Conservation (phyloP, 1,139 yeast species). For the Pichia sp. region DNA sequence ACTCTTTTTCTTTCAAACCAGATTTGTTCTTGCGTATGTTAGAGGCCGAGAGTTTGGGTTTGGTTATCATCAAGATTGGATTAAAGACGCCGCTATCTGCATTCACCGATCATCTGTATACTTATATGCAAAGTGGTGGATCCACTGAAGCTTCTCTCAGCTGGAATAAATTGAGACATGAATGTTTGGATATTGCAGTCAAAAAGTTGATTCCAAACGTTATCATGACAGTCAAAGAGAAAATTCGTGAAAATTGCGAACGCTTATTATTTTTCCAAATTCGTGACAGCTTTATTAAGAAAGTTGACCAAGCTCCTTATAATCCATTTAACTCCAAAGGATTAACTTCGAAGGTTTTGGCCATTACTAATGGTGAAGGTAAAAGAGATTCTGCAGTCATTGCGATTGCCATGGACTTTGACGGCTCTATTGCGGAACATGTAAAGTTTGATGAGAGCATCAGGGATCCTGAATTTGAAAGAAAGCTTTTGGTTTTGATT, state of each 20-base stretch:
- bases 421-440: constrained; percentile 69
- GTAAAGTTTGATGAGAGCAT: constrained; percentile 66
- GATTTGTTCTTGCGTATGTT: constrained; percentile 82
- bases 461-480: constrained; percentile 45
- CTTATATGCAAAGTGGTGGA: constrained; percentile 70
- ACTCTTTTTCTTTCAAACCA: constrained; percentile 66
- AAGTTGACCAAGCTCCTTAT: constrained; percentile 89
- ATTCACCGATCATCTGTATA: constrained; percentile 40
- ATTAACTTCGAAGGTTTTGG: constrained; percentile 74
- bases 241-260: constrained; percentile 70
- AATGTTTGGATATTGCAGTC: constrained; percentile 59
- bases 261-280: constrained; percentile 61
- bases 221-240: constrained; percentile 74
- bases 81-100: constrained; percentile 21
- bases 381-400: constrained; percentile 79
- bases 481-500: constrained; percentile 48
- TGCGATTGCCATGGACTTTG: constrained; percentile 71
- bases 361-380: constrained; percentile 83
- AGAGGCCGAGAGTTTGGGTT: constrained; percentile 73
- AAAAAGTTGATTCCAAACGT: constrained; percentile 61
- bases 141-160: constrained; percentile 69
- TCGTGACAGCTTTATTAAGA: constrained; percentile 58
- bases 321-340: constrained; percentile 75
- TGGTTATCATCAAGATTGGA: constrained; percentile 39
- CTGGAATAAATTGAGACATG: constrained; percentile 77